Percentiles rank a stretch among this genome's conserved stretches.
phyloP scores from a whole-genome alignment of 768 basidiomycete genomes.

The Mycena albidolilacea region DNA sequence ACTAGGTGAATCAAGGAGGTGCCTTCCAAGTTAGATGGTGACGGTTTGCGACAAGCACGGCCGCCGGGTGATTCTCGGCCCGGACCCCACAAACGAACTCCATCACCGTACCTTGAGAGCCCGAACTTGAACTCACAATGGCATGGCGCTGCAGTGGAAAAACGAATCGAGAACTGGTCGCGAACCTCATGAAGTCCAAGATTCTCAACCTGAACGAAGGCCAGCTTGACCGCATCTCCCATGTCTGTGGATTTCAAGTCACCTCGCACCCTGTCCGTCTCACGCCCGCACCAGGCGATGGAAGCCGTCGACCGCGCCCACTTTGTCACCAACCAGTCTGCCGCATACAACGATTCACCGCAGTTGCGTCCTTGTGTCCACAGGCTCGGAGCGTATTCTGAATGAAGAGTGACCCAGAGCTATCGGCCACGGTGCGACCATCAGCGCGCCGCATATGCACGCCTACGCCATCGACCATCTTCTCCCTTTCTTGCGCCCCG shows the following conservation, averaged over 20 bases:
- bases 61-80: too few relatives aligned
- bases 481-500: slow-evolving; percentile 77
- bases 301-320: slow-evolving; percentile 76
- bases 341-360: slow-evolving; percentile 87
- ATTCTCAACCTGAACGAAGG: slow-evolving; percentile 46
- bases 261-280: neutral
- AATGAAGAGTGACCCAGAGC: slow-evolving; percentile 56
- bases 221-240: slow-evolving; percentile 71
- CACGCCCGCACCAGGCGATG: slow-evolving; percentile 71
- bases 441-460: slow-evolving; percentile 98
- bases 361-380: slow-evolving; percentile 61
- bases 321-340: slow-evolving; percentile 65
- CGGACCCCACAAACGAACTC: too few relatives aligned
- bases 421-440: slow-evolving; percentile 91
- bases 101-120: too few relatives aligned
- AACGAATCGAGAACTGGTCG: slow-evolving; percentile 80
- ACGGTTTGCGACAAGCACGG: too few relatives aligned
- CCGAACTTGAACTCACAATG: slow-evolving; percentile 42
- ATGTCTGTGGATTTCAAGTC: slow-evolving; percentile 57
- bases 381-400: slow-evolving; percentile 8
- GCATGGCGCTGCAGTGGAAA: slow-evolving; percentile 86
- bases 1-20: too few relatives aligned
- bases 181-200: slow-evolving; percentile 64
- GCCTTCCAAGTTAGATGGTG: too few relatives aligned
- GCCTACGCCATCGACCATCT: slow-evolving; percentile 89